These are phyloP conservation scores for Kluyveromyces sp. DNA, from an alignment of 1,139 yeast genomes.

Conservation along the genomic window DNA sequence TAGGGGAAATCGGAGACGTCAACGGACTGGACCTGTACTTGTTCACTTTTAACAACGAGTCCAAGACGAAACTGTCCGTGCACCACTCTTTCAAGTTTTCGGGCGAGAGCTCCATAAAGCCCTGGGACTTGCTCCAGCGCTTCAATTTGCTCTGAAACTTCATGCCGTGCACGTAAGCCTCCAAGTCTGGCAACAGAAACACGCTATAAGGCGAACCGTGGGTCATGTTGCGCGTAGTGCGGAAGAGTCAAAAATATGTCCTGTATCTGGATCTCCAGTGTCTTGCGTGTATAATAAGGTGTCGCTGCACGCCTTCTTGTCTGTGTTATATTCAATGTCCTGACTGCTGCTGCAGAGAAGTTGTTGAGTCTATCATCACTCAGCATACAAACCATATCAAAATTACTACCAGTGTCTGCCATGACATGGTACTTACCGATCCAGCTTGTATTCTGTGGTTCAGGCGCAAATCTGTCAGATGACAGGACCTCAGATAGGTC, in stretches of 20 bases:
- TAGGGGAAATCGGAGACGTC: slow-evolving; percentile 3
- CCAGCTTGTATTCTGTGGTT: background rate
- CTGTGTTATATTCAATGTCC: too few species aligned
- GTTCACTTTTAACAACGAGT: slow-evolving; percentile 8
- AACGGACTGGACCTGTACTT: slow-evolving; percentile 3
- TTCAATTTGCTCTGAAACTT: slow-evolving; percentile 5
- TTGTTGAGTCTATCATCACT: too few species aligned
- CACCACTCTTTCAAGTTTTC: slow-evolving; percentile 7
- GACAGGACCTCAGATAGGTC: too few species aligned
- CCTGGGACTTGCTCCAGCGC: slow-evolving; percentile 6
- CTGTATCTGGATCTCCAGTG: background rate
- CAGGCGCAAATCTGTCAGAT: background rate
- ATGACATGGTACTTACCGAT: background rate
- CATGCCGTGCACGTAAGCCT: slow-evolving; percentile 7
- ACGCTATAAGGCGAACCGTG: background rate
- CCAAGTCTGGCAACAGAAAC: slow-evolving; percentile 5
- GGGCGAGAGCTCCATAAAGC: slow-evolving; percentile 2
- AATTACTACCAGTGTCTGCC: too few species aligned
- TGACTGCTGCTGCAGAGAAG: too few species aligned
- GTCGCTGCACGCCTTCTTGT: too few species aligned
- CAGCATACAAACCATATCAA: too few species aligned
- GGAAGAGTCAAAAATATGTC: background rate
- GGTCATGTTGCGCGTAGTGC: background rate
- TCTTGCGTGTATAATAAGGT: background rate
- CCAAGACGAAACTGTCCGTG: slow-evolving; percentile 7